Evolutionary conservation across 257 asterid species (phyloP), one percentile per base, ranked within the genome.

Genomic region (Osmanthus fragrans): DNA sequence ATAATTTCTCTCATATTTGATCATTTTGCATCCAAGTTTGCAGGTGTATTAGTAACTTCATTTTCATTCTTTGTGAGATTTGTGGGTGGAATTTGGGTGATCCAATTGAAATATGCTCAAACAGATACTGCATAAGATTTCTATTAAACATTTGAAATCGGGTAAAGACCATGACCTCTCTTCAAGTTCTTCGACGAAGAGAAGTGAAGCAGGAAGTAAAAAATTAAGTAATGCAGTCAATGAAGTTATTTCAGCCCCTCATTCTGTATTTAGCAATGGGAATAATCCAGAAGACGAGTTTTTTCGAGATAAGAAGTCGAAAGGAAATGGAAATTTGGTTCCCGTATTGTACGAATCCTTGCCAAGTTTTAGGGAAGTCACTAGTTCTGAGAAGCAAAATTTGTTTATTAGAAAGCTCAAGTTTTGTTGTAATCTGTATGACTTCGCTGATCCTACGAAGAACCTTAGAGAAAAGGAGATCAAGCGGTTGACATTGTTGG

Each of bases 401-500:
- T 49, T 84, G 36, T 79, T 84, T 23, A 81, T 81, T 45, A 75
- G 34, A 74, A 84, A 81, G 45, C 70, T 79, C 10, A 78, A 58
- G 34, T 71, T 81, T 78, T 84, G 88, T 69, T 84, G 78, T 30
- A 79, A 72, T 70, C 7, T 27, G 2, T 81, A 75, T 25, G 85
- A 84, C 72, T 84, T 84, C 42, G 42, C 77, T 36, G 81, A 81
- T 19, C 79, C 82, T 32, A 75, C 79, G 1, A 81, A 75, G 83
- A 69, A 81, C 65, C 70, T 76, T 3, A 73, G 77, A 70, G 88
- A 84, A 79, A 84, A 81, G 72, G 85, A 84, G 88, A 79, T 79
- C 72, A 84, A 84, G 30, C 54, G 84, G 74, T 80, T 58, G 80
- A 79, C 82, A 4, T 77, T 85, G 74, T 32, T 85, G 19, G 86